Conservation (phyloP, 1,284 basidiomycete genomes). For the Neonothopanus nambi region DNA sequence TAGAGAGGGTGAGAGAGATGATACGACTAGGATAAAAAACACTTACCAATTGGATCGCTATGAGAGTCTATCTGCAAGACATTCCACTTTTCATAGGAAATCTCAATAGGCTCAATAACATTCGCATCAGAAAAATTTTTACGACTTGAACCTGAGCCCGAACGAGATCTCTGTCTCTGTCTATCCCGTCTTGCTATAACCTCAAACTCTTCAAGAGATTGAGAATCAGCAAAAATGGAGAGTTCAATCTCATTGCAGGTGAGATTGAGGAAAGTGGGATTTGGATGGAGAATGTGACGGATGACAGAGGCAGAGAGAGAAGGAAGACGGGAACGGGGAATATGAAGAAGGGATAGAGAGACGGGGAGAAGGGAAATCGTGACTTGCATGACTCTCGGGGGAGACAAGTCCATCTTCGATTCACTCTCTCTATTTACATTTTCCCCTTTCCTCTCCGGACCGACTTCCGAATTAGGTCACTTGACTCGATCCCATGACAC, state of each 20-base stretch:
- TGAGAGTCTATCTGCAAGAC: constrained; percentile 79
- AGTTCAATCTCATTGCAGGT: constrained; percentile 77
- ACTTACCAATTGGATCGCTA: constrained; percentile 61
- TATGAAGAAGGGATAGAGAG: constrained; percentile 68
- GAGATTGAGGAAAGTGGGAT: constrained; percentile 68
- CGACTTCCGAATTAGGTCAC: no score
- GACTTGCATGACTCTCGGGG: constrained; percentile 30
- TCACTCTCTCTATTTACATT: no score
- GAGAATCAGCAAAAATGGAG: constrained; percentile 67
- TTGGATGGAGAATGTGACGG: constrained; percentile 65
- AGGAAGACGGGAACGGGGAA: constrained; percentile 64
- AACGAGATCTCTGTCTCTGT: constrained; percentile 41
- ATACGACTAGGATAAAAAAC: neutral
- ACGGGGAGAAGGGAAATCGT: constrained; percentile 72
- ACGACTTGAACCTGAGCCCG: constrained; percentile 35
- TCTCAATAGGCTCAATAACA: constrained; percentile 54
- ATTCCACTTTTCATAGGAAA: constrained; percentile 70
- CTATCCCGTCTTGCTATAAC: constrained; percentile 60
- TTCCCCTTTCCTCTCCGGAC: no score
- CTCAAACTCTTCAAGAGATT: constrained; percentile 59
- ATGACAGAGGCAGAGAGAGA: constrained; percentile 62
- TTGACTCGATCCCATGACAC: no score
- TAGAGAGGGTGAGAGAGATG: constrained; percentile 28
- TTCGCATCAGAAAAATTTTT: constrained; percentile 23
- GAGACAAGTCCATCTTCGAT: no score